Conservation (phyloP, 2,329 filamentous ascomycete species). For the Alternaria sp. region DNA sequence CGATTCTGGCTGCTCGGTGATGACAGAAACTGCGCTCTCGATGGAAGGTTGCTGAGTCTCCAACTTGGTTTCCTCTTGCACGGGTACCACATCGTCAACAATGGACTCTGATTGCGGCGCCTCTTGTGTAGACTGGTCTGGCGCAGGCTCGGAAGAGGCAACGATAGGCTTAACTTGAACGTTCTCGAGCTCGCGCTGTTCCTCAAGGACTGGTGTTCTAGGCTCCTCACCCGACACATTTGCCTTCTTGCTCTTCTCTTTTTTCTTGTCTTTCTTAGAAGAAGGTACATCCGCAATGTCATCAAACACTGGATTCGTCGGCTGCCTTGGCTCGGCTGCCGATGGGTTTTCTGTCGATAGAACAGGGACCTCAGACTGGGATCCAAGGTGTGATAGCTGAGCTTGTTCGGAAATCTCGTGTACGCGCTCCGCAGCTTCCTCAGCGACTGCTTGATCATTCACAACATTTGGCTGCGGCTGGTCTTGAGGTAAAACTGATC, state of each 20-base stretch:
- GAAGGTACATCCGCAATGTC: neutral
- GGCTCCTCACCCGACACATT: conserved; percentile 24
- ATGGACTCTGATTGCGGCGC: conserved; percentile 1
- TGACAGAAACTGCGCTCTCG: neutral
- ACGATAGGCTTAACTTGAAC: neutral
- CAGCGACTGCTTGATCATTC: neutral
- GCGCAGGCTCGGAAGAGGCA: neutral
- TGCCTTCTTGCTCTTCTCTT: conserved; percentile 39
- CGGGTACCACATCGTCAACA: neutral
- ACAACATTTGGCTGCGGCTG: neutral
- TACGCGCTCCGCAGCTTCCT: neutral
- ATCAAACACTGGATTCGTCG: conserved; percentile 1
- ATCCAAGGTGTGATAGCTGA: neutral
- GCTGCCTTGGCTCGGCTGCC: neutral
- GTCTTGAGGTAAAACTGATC: neutral
- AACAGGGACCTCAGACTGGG: neutral
- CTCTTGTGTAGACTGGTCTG: conserved; percentile 8
- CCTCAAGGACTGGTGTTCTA: conserved; percentile 24
- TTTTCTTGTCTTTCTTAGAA: conserved; percentile 41
- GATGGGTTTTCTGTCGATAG: conserved; percentile 3
- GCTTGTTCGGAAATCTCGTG: neutral
- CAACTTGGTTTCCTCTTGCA: conserved; percentile 8
- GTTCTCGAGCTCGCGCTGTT: conserved; percentile 12
- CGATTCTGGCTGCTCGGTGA: conserved; percentile 10
- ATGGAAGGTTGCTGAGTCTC: neutral